Conservation (phyloP, 1,284 basidiomycete genomes). For the Golubevia pallescens region DNA sequence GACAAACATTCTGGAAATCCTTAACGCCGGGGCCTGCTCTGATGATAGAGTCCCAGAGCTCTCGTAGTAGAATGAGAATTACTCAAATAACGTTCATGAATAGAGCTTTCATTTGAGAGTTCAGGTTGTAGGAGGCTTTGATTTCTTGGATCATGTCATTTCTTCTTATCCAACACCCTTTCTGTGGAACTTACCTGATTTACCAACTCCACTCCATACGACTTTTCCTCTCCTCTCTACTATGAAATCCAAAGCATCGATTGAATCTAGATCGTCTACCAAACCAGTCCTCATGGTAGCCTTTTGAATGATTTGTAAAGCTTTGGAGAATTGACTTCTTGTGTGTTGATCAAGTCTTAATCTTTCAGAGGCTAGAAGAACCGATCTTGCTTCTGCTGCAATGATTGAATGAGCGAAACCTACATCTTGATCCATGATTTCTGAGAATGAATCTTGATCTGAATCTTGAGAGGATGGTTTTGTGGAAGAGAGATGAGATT, state of each 20-base stretch:
- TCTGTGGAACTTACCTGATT: slow-evolving; percentile 53
- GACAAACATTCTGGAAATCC: no score
- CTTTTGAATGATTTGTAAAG: neutral
- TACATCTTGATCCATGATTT: neutral
- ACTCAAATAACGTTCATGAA: no score
- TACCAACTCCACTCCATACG: slow-evolving; percentile 65
- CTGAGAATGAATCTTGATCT: no score
- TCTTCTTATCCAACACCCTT: slow-evolving; percentile 30
- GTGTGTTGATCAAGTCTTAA: neutral
- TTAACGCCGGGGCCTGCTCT: no score
- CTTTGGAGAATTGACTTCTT: neutral
- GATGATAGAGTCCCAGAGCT: no score
- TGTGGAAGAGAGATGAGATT: neutral
- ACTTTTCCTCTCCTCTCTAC: slow-evolving; percentile 55
- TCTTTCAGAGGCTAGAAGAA: neutral
- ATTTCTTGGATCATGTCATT: neutral
- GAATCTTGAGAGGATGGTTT: neutral
- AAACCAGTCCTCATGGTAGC: neutral
- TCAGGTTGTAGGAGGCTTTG: no score
- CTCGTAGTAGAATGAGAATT: no score
- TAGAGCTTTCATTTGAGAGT: no score
- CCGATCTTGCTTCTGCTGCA: neutral
- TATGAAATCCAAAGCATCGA: neutral
- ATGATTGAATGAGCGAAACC: neutral
- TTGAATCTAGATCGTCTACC: neutral